These are phyloP conservation scores for Solanum pennellii DNA, from an alignment of 257 asterid genomes.

Conservation along the genomic window DNA sequence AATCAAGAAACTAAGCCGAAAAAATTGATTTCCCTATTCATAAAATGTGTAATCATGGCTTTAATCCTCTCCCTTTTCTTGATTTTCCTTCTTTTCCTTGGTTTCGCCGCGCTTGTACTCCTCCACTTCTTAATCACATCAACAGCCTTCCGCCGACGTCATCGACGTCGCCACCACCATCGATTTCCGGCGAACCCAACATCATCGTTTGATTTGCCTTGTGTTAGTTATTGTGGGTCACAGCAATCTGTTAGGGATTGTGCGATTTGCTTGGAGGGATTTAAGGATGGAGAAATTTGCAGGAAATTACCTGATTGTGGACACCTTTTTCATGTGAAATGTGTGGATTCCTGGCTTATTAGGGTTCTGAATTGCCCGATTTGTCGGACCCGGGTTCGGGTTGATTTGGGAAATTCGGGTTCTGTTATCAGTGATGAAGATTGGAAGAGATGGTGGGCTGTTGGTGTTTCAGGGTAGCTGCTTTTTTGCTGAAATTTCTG, in stretches of 20 bases:
- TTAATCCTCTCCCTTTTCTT: constrained; percentile 52
- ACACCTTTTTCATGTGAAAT: constrained; percentile 60
- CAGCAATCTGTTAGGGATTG: constrained; percentile 37
- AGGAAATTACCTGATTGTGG: constrained; percentile 52
- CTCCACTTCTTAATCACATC: constrained; percentile 61
- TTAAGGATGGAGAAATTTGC: constrained; percentile 49
- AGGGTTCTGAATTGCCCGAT: constrained; percentile 70
- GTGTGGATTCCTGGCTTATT: constrained; percentile 70
- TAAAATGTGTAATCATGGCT: constrained; percentile 62
- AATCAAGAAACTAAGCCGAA: not conserved
- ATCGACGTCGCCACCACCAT: constrained; percentile 12
- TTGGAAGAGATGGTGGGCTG: constrained; percentile 59
- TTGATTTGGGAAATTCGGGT: constrained; percentile 18
- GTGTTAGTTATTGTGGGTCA: constrained; percentile 17
- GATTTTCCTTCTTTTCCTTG: constrained; percentile 72
- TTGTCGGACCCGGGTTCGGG: constrained; percentile 58
- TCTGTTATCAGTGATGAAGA: constrained; percentile 27
- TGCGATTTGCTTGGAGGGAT: constrained; percentile 69
- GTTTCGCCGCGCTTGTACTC: constrained; percentile 76
- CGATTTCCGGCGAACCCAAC: not conserved
- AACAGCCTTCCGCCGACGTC: constrained; percentile 47
- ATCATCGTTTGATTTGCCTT: constrained; percentile 18
- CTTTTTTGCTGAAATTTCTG: not conserved
- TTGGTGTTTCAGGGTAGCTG: constrained; percentile 7
- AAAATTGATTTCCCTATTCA: constrained; percentile 39